Evolutionary conservation across 495 filamentous ascomycete species (phyloP).

Genomic region (Neurospora sp.): DNA sequence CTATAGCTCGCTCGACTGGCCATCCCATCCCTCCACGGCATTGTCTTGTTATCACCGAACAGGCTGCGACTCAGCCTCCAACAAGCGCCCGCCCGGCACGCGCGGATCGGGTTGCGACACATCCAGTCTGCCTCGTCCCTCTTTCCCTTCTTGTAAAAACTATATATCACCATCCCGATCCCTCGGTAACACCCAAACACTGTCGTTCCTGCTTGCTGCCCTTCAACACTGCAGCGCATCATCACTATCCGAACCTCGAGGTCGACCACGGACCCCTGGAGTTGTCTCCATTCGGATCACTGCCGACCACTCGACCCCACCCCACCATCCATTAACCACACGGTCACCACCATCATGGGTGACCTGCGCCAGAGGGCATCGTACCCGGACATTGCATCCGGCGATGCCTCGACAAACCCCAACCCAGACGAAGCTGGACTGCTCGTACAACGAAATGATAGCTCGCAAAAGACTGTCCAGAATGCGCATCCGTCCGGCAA

Average conservation of each 20-base stretch:
- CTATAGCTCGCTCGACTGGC: background rate
- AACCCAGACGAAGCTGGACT: background rate
- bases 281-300: background rate
- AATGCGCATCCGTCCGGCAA: conserved; percentile 50
- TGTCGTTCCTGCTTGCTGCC: background rate
- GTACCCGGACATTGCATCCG: background rate
- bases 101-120: background rate
- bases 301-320: background rate
- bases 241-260: background rate
- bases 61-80: background rate
- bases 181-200: background rate
- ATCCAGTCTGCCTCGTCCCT: background rate
- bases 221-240: background rate
- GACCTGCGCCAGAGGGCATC: background rate
- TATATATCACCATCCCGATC: background rate
- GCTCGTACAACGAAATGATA: background rate
- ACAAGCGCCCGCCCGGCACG: background rate
- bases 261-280: background rate
- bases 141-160: background rate
- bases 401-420: background rate
- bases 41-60: background rate
- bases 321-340: background rate
- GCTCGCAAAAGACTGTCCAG: background rate
- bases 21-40: background rate
- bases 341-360: background rate